phyloP scores from a whole-genome alignment of 2,329 filamentous ascomycete genomes.

The Aureobasidium pullulans region DNA sequence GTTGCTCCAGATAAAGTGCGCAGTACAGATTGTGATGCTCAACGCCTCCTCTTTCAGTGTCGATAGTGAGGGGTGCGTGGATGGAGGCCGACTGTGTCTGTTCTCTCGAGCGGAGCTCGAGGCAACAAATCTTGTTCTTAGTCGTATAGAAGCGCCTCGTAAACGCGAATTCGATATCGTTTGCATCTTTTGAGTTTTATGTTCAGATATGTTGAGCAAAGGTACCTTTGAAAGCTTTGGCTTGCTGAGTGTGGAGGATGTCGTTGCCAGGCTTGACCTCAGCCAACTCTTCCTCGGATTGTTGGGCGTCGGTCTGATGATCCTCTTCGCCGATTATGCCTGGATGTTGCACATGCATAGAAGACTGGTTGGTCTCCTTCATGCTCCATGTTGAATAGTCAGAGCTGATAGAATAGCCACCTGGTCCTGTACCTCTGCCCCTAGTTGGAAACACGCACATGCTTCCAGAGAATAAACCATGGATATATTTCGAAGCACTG shows the following conservation, averaged over 20 bases:
- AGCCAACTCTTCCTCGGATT: constrained; percentile 22
- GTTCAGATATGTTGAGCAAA: neutral
- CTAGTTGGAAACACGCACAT: constrained; percentile 37
- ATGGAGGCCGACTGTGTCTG: neutral
- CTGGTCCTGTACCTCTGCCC: constrained; percentile 40
- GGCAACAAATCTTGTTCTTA: neutral
- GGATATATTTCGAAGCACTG: constrained; percentile 38
- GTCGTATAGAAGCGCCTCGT: neutral
- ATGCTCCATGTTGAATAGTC: neutral
- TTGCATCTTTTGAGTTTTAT: neutral
- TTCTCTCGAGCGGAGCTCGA: neutral
- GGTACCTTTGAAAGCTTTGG: constrained; percentile 22
- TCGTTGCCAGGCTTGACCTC: constrained; percentile 26
- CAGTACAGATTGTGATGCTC: neutral
- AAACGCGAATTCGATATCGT: neutral
- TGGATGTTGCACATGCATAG: constrained; percentile 18
- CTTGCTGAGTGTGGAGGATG: constrained; percentile 25
- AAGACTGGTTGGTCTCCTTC: constrained; percentile 17
- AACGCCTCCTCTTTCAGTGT: neutral
- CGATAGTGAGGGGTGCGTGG: neutral
- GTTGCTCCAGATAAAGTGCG: neutral
- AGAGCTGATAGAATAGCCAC: constrained; percentile 27
- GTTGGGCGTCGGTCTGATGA: constrained; percentile 18
- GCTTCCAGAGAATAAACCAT: constrained; percentile 30
- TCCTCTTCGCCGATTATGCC: constrained; percentile 22